Evolutionary conservation across 2,329 filamentous ascomycete genomes (phyloP), one percentile per base, ranked within the genome.

Genomic region (Huntiella moniliformis): DNA sequence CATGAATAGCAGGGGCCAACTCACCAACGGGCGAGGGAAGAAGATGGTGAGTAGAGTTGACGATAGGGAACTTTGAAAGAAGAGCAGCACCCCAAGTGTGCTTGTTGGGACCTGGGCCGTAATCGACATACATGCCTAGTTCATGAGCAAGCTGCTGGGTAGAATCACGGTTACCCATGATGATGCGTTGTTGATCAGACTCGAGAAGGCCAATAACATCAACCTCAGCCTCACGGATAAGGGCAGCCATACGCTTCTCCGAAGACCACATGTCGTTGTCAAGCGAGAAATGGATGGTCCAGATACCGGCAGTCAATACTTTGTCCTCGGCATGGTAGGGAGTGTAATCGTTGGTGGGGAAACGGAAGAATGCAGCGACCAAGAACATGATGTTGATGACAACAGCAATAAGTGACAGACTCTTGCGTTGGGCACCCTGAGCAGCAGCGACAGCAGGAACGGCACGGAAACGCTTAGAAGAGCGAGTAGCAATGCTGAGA

Each of bases 251-350:
- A 52, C 91, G 86, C 55, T 82, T 77, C 62, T 98, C 91, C 0
- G 88, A 94, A 7, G 84, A 88, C 85, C 86, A 96, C 87, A 96
- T 95, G 60, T 95, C 82, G 55, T 98, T 96, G 64, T 98, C 91
- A 15, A 98, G 75, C 11, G 83, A 87, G 61, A 98, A 98, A 64
- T 98, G 91, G 47, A 96, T 87, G 0, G 91, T 98, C 91, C 91
- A 98, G 60, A 98, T 96, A 54, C 91, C 91, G 1, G 86, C 85
- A 0, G 92, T 96, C 49, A 95, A 71, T 45, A 92, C 66, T 54
- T 91, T 91, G 52, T 87, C 81, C 45, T 94, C 77, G 34, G 75
- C 73, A 58, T 98, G 88, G 61, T 96, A 87, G 0, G 91, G 83
- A 47, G 74, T 76, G 65, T 95, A 93, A 63, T 96, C 78, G 58